Evolutionary conservation across 164 flowering plant species (phyloP).

Genomic region (Magnolia kwangsiensis): DNA sequence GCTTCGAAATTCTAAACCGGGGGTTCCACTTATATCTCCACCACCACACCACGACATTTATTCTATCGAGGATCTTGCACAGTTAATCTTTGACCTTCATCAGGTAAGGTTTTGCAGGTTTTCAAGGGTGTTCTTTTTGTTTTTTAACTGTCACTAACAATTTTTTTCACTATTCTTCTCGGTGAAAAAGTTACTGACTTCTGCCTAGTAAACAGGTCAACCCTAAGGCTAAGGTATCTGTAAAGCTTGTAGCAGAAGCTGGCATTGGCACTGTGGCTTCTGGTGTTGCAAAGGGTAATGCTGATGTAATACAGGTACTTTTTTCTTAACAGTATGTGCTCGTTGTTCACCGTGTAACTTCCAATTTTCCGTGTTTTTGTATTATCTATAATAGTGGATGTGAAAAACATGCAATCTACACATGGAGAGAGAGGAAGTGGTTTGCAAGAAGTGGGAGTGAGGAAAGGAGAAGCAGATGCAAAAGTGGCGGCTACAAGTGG

Average conservation of each 20-base stretch:
- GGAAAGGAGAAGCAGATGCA: too few relatives aligned
- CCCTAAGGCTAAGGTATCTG: constrained; percentile 97
- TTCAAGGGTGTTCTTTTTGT: constrained; percentile 2
- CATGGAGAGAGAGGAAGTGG: too few relatives aligned
- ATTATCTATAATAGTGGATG: too few relatives aligned
- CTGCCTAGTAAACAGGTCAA: constrained; percentile 56
- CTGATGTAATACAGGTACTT: constrained; percentile 91
- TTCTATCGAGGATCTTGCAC: constrained; percentile 99
- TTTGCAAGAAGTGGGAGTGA: too few relatives aligned
- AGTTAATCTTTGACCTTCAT: constrained; percentile 94
- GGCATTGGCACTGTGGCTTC: constrained; percentile 99
- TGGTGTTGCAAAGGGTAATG: constrained; percentile 99
- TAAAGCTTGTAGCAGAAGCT: constrained; percentile 99
- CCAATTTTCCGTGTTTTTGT: background rate
- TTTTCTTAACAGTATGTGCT: background rate
- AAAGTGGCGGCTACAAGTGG: too few relatives aligned
- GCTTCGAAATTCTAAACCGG: constrained; percentile 95
- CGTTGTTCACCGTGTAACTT: background rate
- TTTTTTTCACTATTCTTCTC: background rate
- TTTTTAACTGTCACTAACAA: too few relatives aligned
- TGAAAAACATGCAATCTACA: too few relatives aligned
- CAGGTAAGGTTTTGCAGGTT: constrained; percentile 52
- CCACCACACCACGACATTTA: constrained; percentile 99
- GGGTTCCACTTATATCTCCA: constrained; percentile 99
- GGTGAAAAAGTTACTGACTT: constrained; percentile 1